A percentile compares a stretch with the other conserved stretches of the same genome.
These are phyloP conservation scores for Puccinia horiana DNA, from an alignment of 1,284 basidiomycete species.

Conservation along the genomic window DNA sequence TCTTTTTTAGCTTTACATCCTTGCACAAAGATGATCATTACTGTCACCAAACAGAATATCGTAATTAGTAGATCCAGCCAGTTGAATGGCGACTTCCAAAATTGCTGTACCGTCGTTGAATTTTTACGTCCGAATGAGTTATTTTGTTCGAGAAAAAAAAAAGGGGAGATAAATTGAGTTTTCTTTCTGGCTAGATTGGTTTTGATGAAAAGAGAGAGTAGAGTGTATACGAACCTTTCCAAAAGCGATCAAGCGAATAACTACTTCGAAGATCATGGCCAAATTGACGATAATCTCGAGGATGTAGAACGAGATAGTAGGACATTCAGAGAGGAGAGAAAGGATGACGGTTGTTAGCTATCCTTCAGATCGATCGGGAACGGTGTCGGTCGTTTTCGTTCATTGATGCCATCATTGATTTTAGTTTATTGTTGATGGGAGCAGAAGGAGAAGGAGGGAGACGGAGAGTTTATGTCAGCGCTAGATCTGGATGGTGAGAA, in stretches of 20 bases:
- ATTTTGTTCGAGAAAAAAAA: not conserved
- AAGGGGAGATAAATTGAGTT: not conserved
- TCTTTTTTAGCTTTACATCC: constrained; percentile 81
- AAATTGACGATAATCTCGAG: constrained; percentile 86
- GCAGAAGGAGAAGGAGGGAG: not conserved
- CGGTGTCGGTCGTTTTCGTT: not conserved
- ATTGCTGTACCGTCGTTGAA: constrained; percentile 68
- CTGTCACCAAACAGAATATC: constrained; percentile 78
- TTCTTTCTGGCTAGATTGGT: not conserved
- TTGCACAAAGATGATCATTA: constrained; percentile 79
- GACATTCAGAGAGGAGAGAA: constrained; percentile 66
- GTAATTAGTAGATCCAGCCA: constrained; percentile 81
- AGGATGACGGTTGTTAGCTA: constrained; percentile 79
- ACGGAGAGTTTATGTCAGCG: not conserved
- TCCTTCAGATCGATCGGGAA: constrained; percentile 16
- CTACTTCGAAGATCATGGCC: constrained; percentile 88
- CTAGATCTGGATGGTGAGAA: not conserved
- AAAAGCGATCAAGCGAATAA: constrained; percentile 81
- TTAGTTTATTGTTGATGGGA: constrained; percentile 6
- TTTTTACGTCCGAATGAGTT: not conserved
- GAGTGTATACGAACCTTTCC: constrained; percentile 67
- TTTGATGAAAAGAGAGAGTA: not conserved
- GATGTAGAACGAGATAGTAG: constrained; percentile 72
- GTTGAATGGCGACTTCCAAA: constrained; percentile 90
- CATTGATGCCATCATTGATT: not conserved